Evolutionary conservation across 805 yeast genomes (phyloP), one percentile per base, ranked within the genome.

Genomic region (Hanseniaspora lindneri): DNA sequence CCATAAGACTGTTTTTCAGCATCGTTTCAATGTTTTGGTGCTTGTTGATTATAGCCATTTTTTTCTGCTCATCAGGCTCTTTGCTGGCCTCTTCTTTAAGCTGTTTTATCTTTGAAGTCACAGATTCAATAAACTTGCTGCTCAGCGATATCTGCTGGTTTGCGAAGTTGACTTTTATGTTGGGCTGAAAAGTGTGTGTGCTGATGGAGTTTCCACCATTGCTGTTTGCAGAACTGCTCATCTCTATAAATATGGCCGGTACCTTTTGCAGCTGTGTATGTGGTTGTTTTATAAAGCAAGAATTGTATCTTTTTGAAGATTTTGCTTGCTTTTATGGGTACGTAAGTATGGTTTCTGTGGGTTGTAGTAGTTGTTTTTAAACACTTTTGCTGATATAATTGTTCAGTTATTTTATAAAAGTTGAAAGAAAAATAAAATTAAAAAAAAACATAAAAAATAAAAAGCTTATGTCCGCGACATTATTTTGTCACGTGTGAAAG

Each of bases 101-200:
- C 32, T 39, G 44, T 43, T 49, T 41, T 36, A 54, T 32, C 61
- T 62, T 44, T 60, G 27, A 19, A 25, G 39, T 42, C 3, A 16
- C 28, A 24, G 37, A 23, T 19, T 39, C 50, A 25, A 40, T 19
- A 27, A 40, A 32, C 20, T 32, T 30, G n/a, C 9, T 33, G 25
- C 28, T 40, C 14, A 40, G n/a, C 4, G 44, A 44, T 19, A 44
- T 44, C 24, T 44, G 49, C 21, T 44, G 34, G 11, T 32, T 30
- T 9, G 49, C 49, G 37, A 44, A 44, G 3, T 39, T 37, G 4
- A 44, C 49, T 21, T 44, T 37, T 13, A 44, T 44, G 16, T 37
- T 30, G 11, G 30, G 32, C 10, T 44, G 39, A 25, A 44, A 44
- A 9, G 27, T 36, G n/a, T 36, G 40, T 4, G 14, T 21, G 8